A percentile compares a stretch with the other conserved stretches of the same genome.
These are phyloP conservation scores for Verticillium zaregamsianum DNA, from an alignment of 2,329 filamentous ascomycete species.

Conservation along the genomic window DNA sequence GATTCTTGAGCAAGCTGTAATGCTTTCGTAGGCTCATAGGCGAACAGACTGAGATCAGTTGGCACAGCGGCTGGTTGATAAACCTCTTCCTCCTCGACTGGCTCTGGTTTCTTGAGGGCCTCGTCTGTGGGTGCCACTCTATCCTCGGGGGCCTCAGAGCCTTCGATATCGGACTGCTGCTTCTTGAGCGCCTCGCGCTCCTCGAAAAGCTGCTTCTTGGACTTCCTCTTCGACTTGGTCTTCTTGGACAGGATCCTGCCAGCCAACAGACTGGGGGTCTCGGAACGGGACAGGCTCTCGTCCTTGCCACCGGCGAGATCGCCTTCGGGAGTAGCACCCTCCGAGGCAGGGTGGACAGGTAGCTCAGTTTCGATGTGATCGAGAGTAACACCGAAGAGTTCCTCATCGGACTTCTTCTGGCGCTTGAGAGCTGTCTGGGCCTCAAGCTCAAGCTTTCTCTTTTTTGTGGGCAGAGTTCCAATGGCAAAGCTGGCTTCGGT, in stretches of 20 bases:
- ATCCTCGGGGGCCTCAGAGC: slow-evolving; percentile 26
- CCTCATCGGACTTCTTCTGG: slow-evolving; percentile 75
- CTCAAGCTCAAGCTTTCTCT: slow-evolving; percentile 70
- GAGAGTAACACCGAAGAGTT: slow-evolving; percentile 65
- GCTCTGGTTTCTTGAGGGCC: slow-evolving; percentile 16
- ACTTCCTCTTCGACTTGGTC: slow-evolving; percentile 65
- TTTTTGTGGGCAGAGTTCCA: slow-evolving; percentile 50
- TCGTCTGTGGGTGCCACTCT: slow-evolving; percentile 47
- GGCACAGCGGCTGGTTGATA: background rate
- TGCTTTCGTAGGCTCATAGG: slow-evolving; percentile 42
- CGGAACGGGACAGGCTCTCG: slow-evolving; percentile 37
- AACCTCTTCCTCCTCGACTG: slow-evolving; percentile 19
- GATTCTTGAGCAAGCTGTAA: slow-evolving; percentile 41
- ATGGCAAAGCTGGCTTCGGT: slow-evolving; percentile 69
- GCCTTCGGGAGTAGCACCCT: slow-evolving; percentile 46
- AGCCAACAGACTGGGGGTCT: slow-evolving; percentile 38
- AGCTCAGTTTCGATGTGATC: slow-evolving; percentile 48
- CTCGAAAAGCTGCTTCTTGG: slow-evolving; percentile 72
- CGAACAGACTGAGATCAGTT: slow-evolving; percentile 42
- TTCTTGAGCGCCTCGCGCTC: slow-evolving; percentile 59
- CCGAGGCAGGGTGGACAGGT: slow-evolving; percentile 40
- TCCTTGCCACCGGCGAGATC: slow-evolving; percentile 44
- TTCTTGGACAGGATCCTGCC: slow-evolving; percentile 55
- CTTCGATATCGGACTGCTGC: slow-evolving; percentile 26
- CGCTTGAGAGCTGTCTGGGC: slow-evolving; percentile 71